Base-by-base conservation (phyloP, 352 stramenopile genomes). In the Pythium sukuiense region DNA sequence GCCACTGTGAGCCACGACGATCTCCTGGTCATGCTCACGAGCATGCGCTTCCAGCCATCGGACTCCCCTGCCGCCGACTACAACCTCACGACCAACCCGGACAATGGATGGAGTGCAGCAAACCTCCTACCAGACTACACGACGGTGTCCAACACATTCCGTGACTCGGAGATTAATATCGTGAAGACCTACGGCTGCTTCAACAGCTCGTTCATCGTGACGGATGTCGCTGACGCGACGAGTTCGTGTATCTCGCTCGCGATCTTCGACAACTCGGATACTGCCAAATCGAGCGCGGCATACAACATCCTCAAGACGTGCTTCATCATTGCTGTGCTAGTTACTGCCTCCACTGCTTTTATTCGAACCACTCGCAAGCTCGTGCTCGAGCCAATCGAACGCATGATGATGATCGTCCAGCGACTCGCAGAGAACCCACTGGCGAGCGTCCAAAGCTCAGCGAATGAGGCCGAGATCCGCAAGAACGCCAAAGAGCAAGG, bases 391-490 rank as follows among this genome's bases (percentile, higher is more conserved):
- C 90, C 89, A 1, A 97, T 97, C 50, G 89, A 97, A 65, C 90
- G 92, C 45, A 97, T 97, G 90, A 96, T 97, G 76, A 73, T 76
- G 33, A 89, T 96, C 26, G 88, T 97, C 7, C 85, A 96, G 58
- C 87, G 91, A 29, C 77, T 97, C 6, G 89, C 90, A 0, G 88
- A 93, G 61, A 97, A 97, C 43, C 90, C 89, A 7, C 70, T 97
- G 12, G 81, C 87, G n/a, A 93, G 82, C 63, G 82, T 97, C 26
- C 84, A 94, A 60, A 81, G 74, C 20, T 80, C 84, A 0, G 76
- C 70, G 6, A 70, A 88, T 52, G 77, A 87, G 6, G 78, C 77
- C n/a, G 69, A 90, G 53, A 86, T 92, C 46, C 80, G 77, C 39
- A 88, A 87, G 59, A 87, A 91, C 56, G 82, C 80, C 33, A 90